Percentiles rank a stretch among this genome's conserved stretches.
These are phyloP conservation scores for Fraxinus angustifolia DNA, from an alignment of 305 asterid species.

Conservation along the genomic window DNA sequence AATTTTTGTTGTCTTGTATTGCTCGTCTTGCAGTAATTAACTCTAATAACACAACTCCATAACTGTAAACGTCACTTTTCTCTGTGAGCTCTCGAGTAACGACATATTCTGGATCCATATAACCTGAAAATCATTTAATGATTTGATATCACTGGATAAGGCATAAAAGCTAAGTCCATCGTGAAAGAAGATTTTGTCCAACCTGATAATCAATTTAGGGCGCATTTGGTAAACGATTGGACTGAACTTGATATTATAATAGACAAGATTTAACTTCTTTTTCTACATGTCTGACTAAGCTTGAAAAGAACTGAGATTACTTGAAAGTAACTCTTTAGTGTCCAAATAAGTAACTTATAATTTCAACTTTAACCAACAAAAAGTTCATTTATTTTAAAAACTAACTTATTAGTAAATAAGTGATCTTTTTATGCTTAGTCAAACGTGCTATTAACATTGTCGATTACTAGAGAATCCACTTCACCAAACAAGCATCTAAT, in stretches of 20 bases:
- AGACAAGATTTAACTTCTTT: background rate
- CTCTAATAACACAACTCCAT: constrained; percentile 78
- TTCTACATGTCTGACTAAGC: background rate
- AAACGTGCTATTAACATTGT: background rate
- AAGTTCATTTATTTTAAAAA: background rate
- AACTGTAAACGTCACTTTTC: constrained; percentile 89
- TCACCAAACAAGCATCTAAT: background rate
- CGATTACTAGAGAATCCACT: background rate
- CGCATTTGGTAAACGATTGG: background rate
- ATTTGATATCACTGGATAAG: constrained; percentile 6
- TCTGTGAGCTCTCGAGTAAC: constrained; percentile 85
- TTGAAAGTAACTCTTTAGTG: background rate
- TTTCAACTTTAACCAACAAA: background rate
- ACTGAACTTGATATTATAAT: background rate
- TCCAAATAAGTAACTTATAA: background rate
- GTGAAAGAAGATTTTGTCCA: background rate
- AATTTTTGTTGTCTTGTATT: constrained; percentile 79
- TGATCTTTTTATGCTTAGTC: background rate
- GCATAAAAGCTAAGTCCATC: background rate
- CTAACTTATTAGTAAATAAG: background rate
- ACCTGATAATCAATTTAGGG: background rate
- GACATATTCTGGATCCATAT: constrained; percentile 89
- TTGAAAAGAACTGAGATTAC: background rate
- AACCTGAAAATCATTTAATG: constrained; percentile 46
- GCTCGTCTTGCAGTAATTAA: constrained; percentile 72